Evolutionary conservation across 495 filamentous ascomycete species (phyloP), one percentile per base, ranked within the genome.

Genomic region (Aspergillus coremiiformis): DNA sequence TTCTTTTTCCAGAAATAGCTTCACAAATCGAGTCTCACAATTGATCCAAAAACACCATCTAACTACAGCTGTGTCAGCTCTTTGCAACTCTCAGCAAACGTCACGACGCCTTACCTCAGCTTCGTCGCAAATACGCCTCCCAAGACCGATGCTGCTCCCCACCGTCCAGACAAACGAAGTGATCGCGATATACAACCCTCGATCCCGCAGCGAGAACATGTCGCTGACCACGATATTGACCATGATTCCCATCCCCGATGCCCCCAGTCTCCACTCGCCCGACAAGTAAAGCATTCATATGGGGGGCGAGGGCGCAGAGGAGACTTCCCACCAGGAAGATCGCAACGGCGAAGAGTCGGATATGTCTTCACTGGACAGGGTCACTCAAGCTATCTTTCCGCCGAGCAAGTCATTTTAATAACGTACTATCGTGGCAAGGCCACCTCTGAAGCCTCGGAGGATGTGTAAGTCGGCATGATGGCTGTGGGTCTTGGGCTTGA

Each of bases 371-470:
- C n/a, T n/a, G n/a, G n/a, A n/a, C n/a, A n/a, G n/a, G n/a, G n/a
- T n/a, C n/a, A n/a, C n/a, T n/a, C n/a, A n/a, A n/a, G n/a, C n/a
- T n/a, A n/a, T n/a, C n/a, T 84, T 85, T 17, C 86, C 84, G 0
- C 82, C 47, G 8, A 95, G 67, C 27, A 94, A 47, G 78, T 83
- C 29, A 89, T 67, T 58, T 88, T 89, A n/a, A n/a, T n/a, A n/a
- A n/a, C n/a, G n/a, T n/a, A n/a, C n/a, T n/a, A n/a, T n/a, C n/a
- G n/a, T n/a, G n/a, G n/a, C n/a, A n/a, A n/a, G n/a, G n/a, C n/a
- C n/a, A 85, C 87, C 86, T 86, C 90, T 44, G 81, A 68, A 0
- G 86, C 85, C 19, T 79, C 79, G 19, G 76, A 78, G 3, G 86
- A 78, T 0, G 83, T 73, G 57, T 78, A 81, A 14, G 82, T 81